Evolutionary conservation across 768 basidiomycete species (phyloP).

Genomic region (Porpolomopsis calyptriformis): DNA sequence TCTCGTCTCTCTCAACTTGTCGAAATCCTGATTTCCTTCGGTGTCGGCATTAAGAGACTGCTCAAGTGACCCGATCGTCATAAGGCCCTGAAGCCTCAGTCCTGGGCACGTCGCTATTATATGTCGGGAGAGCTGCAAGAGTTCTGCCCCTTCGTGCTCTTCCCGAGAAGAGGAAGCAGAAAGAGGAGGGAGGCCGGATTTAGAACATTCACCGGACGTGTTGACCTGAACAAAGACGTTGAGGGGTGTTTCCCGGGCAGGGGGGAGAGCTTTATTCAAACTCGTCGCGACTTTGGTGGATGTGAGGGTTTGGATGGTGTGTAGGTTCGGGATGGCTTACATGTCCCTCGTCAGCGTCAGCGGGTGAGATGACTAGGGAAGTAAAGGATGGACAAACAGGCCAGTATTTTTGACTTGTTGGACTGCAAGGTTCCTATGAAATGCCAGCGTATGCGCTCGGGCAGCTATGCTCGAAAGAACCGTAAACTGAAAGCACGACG

Average conservation of each 20-base stretch:
- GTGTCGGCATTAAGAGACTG: slow-evolving; percentile 48
- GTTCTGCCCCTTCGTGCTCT: slow-evolving; percentile 33
- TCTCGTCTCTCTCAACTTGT: slow-evolving; percentile 51
- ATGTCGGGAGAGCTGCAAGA: slow-evolving; percentile 56
- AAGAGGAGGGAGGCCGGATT: slow-evolving; percentile 75
- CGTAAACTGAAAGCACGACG: not conserved
- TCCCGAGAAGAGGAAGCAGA: slow-evolving; percentile 15
- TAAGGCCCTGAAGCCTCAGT: slow-evolving; percentile 73
- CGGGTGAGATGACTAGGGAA: not conserved
- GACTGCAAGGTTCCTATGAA: slow-evolving; percentile 92
- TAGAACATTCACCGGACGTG: slow-evolving; percentile 85
- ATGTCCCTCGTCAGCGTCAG: not conserved
- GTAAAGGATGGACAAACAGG: slow-evolving; percentile 40
- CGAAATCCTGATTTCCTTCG: slow-evolving; percentile 61
- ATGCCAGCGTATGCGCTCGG: slow-evolving; percentile 85
- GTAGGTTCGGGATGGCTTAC: slow-evolving; percentile 79
- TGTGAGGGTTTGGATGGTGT: slow-evolving; percentile 77
- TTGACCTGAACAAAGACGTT: slow-evolving; percentile 89
- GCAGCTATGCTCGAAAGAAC: slow-evolving; percentile 49
- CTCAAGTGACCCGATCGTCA: slow-evolving; percentile 89
- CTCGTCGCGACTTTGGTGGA: slow-evolving; percentile 72
- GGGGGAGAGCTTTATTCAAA: slow-evolving; percentile 61
- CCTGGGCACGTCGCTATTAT: slow-evolving; percentile 64
- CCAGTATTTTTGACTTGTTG: slow-evolving; percentile 86
- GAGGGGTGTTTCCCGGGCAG: slow-evolving; percentile 47